Percentiles rank a stretch among this genome's conserved stretches.
Evolutionary conservation across 139 green algal species (phyloP).

Genomic region (Edaphochlamys debaryana): DNA sequence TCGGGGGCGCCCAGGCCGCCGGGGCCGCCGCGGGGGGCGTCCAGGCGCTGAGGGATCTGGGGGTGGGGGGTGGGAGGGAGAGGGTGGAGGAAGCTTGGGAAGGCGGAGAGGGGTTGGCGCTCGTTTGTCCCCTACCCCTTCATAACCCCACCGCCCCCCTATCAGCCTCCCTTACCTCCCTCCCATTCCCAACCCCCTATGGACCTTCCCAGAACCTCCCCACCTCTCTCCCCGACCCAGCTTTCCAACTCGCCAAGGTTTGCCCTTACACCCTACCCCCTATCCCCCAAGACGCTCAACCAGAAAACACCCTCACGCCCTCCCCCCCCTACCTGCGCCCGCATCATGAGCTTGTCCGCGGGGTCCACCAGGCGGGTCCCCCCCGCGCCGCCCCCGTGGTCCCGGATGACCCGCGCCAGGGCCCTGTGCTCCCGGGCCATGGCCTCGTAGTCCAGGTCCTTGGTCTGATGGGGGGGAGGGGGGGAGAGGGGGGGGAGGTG

Average conservation of each 20-base stretch:
- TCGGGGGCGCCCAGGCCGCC: neutral
- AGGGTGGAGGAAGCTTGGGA: neutral
- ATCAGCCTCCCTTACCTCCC: neutral
- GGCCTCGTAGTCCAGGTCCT: constrained; percentile 75
- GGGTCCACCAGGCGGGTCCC: constrained; percentile 29
- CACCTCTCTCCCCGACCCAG: too few relatives aligned
- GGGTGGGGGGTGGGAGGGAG: neutral
- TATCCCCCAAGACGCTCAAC: too few relatives aligned
- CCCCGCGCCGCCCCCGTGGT: constrained; percentile 41
- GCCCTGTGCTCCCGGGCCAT: constrained; percentile 70
- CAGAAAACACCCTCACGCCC: neutral
- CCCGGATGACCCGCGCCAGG: constrained; percentile 67
- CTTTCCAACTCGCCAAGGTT: too few relatives aligned
- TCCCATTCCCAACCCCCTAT: neutral
- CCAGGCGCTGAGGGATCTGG: constrained; percentile 34
- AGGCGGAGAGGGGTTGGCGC: too few relatives aligned
- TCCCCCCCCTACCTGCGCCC: constrained; percentile 57
- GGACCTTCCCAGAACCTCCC: too few relatives aligned
- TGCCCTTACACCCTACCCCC: neutral
- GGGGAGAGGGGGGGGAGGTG: neutral
- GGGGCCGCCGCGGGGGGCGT: neutral
- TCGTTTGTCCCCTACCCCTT: too few relatives aligned
- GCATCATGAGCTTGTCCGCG: constrained; percentile 54
- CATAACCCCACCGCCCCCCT: too few relatives aligned
- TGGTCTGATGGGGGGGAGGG: constrained; percentile 30